These are phyloP conservation scores for Diversispora epigaea DNA, from an alignment of 192 early-diverging fungal genomes.

Conservation along the genomic window DNA sequence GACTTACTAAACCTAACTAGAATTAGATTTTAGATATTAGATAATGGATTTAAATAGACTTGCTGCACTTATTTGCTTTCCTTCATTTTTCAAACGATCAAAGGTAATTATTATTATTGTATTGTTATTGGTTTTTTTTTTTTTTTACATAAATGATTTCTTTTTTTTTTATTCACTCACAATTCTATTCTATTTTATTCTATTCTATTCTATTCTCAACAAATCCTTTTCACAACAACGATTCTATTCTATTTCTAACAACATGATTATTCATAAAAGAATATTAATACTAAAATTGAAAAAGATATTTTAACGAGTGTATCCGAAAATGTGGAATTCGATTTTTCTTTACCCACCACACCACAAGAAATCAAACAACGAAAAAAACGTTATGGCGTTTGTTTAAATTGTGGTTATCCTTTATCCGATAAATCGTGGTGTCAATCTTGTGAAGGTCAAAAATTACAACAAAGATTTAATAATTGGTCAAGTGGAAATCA, in stretches of 20 bases:
- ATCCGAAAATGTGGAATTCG: background rate
- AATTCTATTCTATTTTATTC: background rate
- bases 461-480: constrained; percentile 8
- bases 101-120: too few species aligned
- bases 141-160: too few species aligned
- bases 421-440: background rate
- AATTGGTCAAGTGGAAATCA: constrained; percentile 17
- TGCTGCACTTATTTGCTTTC: too few species aligned
- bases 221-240: too few species aligned
- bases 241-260: too few species aligned
- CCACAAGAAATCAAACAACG: background rate
- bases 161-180: too few species aligned
- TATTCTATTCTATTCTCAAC: background rate
- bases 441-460: background rate
- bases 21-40: too few species aligned
- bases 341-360: background rate
- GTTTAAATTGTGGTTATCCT: background rate
- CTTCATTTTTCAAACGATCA: too few species aligned
- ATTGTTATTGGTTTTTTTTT: too few species aligned
- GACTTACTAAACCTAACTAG: too few species aligned
- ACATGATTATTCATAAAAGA: background rate
- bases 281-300: background rate
- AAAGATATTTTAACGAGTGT: background rate
- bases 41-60: too few species aligned
- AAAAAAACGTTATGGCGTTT: constrained; percentile 5